phyloP scores from a whole-genome alignment of 225 moss, liverwort and hornwort species.

The Marchantia paleacea region DNA sequence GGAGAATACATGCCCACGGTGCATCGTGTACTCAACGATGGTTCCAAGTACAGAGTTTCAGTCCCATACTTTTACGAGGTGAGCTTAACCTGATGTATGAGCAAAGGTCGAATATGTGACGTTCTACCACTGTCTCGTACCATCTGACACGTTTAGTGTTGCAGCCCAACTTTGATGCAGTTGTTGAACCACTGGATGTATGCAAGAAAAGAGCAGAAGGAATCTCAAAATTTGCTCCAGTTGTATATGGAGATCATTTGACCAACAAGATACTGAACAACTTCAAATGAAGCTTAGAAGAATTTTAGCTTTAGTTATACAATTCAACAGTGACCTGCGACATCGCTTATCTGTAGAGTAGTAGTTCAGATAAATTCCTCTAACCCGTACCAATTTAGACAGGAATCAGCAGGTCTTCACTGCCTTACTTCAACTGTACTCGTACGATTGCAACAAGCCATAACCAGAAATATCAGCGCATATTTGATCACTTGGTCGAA shows the following conservation, averaged over 20 bases:
- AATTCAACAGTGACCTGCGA: too few species aligned
- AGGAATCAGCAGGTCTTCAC: too few species aligned
- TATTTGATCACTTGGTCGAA: too few species aligned
- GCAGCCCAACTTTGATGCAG: constrained; percentile 92
- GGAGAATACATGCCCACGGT: constrained; percentile 77
- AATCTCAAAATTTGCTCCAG: constrained; percentile 42
- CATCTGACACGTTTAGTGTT: neutral
- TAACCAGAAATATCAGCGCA: too few species aligned
- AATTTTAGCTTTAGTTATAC: too few species aligned
- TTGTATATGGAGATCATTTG: constrained; percentile 82
- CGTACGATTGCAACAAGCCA: too few species aligned
- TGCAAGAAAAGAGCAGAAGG: constrained; percentile 36
- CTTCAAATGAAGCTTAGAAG: constrained; percentile 36
- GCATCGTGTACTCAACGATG: constrained; percentile 78
- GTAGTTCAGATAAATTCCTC: too few species aligned
- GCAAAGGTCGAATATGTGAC: neutral
- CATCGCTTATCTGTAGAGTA: too few species aligned
- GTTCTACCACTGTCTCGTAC: neutral
- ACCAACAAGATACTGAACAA: constrained; percentile 74
- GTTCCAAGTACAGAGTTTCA: constrained; percentile 73
- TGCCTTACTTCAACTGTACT: too few species aligned
- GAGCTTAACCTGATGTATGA: neutral
- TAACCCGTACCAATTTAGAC: too few species aligned
- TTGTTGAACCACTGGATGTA: constrained; percentile 70
- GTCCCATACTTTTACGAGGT: constrained; percentile 98